Conservation (phyloP, 257 asterid genomes). For the Primulina huaijiensis region DNA sequence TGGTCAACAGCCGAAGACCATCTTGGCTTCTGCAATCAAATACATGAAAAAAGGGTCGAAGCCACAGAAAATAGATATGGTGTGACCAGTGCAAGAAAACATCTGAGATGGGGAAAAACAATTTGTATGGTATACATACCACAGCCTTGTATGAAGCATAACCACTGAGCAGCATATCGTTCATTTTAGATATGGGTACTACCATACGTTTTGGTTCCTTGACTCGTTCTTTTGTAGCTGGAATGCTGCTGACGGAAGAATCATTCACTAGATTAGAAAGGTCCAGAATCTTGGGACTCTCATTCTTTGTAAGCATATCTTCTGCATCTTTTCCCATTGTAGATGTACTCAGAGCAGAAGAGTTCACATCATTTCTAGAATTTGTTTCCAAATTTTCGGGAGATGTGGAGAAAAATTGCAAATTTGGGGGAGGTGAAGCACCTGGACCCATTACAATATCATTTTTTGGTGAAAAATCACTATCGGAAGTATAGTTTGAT, state of each 20-base stretch:
- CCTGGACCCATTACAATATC: slow-evolving; percentile 23
- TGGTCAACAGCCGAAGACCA: slow-evolving; percentile 65
- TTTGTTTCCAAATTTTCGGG: slow-evolving; percentile 27
- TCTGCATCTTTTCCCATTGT: slow-evolving; percentile 22
- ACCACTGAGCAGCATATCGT: slow-evolving; percentile 48
- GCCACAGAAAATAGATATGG: neutral
- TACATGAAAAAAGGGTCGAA: slow-evolving; percentile 16
- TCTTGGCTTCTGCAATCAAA: slow-evolving; percentile 52
- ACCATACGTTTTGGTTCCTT: slow-evolving; percentile 27
- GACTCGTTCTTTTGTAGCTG: slow-evolving; percentile 24
- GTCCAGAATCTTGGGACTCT: slow-evolving; percentile 17
- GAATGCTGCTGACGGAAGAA: slow-evolving; percentile 23
- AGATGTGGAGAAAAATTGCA: slow-evolving; percentile 12
- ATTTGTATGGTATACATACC: slow-evolving; percentile 39
- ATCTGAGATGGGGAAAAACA: slow-evolving; percentile 11
- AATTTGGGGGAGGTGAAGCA: slow-evolving; percentile 27
- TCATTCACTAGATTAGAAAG: slow-evolving; percentile 23
- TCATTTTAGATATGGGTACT: slow-evolving; percentile 63
- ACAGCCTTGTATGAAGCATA: slow-evolving; percentile 39
- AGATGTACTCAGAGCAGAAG: slow-evolving; percentile 26
- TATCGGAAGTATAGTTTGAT: slow-evolving; percentile 26
- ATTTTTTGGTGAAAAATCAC: slow-evolving; percentile 23
- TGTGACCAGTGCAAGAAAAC: slow-evolving; percentile 2
- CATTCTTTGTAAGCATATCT: slow-evolving; percentile 23
- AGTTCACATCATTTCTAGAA: slow-evolving; percentile 17